A percentile compares a stretch with the other conserved stretches of the same genome.
phyloP scores from a whole-genome alignment of 2,329 filamentous ascomycete species.

The Apiospora marii region DNA sequence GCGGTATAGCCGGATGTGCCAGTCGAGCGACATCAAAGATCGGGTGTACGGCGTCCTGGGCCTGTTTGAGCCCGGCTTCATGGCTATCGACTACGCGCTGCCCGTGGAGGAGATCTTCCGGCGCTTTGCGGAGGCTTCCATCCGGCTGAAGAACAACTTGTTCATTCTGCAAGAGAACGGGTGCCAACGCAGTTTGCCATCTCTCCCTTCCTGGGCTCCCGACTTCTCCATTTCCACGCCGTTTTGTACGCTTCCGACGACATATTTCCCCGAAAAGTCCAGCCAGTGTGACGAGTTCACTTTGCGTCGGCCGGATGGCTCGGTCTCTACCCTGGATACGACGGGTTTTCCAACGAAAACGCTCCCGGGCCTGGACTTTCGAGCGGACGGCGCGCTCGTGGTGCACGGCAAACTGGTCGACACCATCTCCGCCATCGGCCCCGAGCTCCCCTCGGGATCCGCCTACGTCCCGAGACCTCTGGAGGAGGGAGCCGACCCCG shows the following conservation, averaged over 20 bases:
- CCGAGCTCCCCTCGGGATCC: neutral
- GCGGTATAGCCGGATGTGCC: neutral
- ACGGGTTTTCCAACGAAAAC: neutral
- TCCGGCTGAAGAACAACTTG: neutral
- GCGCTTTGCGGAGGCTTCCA: neutral
- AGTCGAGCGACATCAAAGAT: neutral
- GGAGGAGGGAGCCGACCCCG: neutral
- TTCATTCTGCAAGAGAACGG: neutral
- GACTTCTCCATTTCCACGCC: neutral
- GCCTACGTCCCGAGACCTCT: neutral
- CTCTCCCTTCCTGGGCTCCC: neutral
- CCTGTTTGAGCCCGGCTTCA: neutral
- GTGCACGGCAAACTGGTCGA: neutral
- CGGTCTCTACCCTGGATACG: neutral
- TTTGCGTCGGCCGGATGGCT: neutral
- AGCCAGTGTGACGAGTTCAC: neutral
- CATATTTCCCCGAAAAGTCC: neutral
- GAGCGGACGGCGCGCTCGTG: neutral
- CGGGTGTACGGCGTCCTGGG: neutral
- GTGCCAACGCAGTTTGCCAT: neutral
- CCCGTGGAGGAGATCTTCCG: slow-evolving; percentile 6
- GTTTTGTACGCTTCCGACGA: neutral
- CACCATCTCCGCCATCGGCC: neutral
- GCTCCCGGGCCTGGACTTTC: neutral
- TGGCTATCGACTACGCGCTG: neutral